Base-by-base conservation (phyloP, 257 asterid genomes). In the Nemophila menziesii region DNA sequence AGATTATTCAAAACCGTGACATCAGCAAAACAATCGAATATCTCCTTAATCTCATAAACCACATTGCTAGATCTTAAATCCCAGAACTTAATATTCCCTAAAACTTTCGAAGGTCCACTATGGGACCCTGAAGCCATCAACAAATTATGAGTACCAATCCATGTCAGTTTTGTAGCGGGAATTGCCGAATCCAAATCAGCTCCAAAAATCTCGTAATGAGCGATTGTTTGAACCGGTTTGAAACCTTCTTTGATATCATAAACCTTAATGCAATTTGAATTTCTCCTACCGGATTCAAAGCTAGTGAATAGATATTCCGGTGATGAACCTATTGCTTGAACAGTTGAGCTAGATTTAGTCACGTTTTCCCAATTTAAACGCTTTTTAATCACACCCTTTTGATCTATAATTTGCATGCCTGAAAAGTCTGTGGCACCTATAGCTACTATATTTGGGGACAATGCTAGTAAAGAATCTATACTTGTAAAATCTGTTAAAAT, bases 71-170 rank as follows among this genome's bases (percentile, higher is more conserved):
- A 65, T 43, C 94, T 73, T 22, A 73, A 48, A 53, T 82, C 94
- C 81, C 81, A 82, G 37, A 79, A 79, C 46, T 56, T 72, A 48
- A 90, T 78, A 47, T 71, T 74, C 13, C 99, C 99, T 0, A 47
- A 42, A 1, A 90, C 94, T 39, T 96, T 93, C 8, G 82, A 70
- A 4, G 90, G 93, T 5, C 94, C 95, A 33, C 96, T 69, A 60
- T 90, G 99, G 20, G 94, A 81, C 11, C 99, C 99, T 0, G 93
- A 70, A 33, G 96, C 96, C 96, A 90, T 85, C 61, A 90, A 64
- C 70, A 89, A 58, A 54, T 79, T 84, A 46, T 74, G 92, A 47
- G 67, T 56, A 0, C 82, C 22, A 27, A 80, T 48, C 98, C 98
- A 89, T 23, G 63, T 75, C 20, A 89, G 23, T 56, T 85, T 89